Base-by-base conservation (phyloP, 495 filamentous ascomycete species). In the Bryoglossum gracile region DNA sequence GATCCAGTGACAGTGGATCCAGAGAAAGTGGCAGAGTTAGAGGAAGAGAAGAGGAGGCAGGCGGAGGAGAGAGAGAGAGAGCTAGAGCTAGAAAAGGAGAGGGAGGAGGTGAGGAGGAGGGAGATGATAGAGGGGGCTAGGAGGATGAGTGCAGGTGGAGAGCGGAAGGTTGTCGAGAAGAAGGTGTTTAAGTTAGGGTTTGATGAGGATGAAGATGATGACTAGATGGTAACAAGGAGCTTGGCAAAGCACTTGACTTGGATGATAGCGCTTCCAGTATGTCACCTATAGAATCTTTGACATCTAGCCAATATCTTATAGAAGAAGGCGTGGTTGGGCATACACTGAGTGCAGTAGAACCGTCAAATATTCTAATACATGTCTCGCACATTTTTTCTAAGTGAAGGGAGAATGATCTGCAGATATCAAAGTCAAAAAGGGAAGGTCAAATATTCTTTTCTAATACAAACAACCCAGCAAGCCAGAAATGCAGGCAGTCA, bases 1-100 rank as follows among this genome's bases (percentile, higher is more conserved):
- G 77, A 84, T 58, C 72, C 73, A 24, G 65, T 64, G 36, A 70
- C 65, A 9, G 76, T 78, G 64, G 77, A 75, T 50, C 74, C 70
- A 19, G 72, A 71, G 52, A 68, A 65, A 40, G 72, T 72, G 50
- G 71, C 70, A 39, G 63, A 60, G 46, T 58, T 63, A 35, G 60
- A 67, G 36, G 68, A 65, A 45, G 74, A 75, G 55, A 51, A 60
- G 19, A 65, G 71, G 61, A 58, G 67, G 47, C 51, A 54, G 44
- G 66, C 71, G 39, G 69, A 69, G 55, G 72, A 72, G 50, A 63
- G 64, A 52, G 58, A 65, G 35, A 62, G 61, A 47, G 48, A 54
- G 42, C 62, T 66, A 40, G 66, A 64, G 42, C 58, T 60, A 43
- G 59, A 64, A 53, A 53, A 52, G 53, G 59, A 54, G 43, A 39